Base-by-base conservation (phyloP, 2,329 filamentous ascomycete species). In the Cytospora mali region DNA sequence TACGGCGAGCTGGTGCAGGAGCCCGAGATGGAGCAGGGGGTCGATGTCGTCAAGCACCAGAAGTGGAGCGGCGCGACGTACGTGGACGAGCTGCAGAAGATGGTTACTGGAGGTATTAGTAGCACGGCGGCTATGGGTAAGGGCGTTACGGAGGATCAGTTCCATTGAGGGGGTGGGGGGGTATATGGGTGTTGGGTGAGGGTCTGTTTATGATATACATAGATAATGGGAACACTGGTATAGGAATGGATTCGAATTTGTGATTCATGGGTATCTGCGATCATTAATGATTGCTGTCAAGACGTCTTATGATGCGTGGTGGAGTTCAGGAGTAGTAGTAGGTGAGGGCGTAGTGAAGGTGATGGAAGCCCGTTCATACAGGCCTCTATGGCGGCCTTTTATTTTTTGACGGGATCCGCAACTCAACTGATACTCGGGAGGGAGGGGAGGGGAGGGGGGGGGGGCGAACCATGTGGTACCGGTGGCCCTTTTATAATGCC, bases 1-100 rank as follows among this genome's bases (percentile, higher is more conserved):
- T 99, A 98, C 76, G 94, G 94, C 74, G 93, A 98, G 81, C 84
- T 97, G 68, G 92, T 99, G 64, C 95, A 99, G 80, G 95, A 98
- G 81, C 95, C 95, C 16, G 95, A 99, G 84, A 97, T 97, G 83
- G 92, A 91, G 66, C 83, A 84, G 64, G 89, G 89, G 66, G 88
- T 97, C 65, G 95, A 99, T 74, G 95, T 99, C 46, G 92, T 99
- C 68, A 97, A 92, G 79, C 95, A 99, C 81, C 95, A 99, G 86
- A 99, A 98, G 79, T 99, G 95, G 95, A 92, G 87, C 71, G 95
- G 95, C 55, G 95, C 95, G 25, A 93, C 91, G 69, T 98, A 98
- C 74, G 91, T 94, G 23, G 95, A 99, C 75, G 93, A 96, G 76
- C 74, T 97, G 80, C 81, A 97, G 77, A 97, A 96, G 86, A 97